A percentile compares a stretch with the other conserved stretches of the same genome.
Evolutionary conservation across 768 basidiomycete species (phyloP).

Genomic region (Phlegmacium glaucopus): DNA sequence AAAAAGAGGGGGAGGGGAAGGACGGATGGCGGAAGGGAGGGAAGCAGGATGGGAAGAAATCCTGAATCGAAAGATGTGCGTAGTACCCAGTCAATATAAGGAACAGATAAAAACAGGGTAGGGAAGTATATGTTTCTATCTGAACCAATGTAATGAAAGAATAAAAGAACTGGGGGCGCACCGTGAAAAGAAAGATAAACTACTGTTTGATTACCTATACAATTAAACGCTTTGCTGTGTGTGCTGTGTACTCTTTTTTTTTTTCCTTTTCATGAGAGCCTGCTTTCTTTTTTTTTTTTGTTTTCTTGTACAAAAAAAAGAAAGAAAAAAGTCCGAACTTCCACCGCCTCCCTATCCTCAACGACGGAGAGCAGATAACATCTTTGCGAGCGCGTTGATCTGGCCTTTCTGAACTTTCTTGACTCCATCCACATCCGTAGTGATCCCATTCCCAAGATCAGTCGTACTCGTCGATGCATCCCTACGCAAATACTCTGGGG

Average conservation of each 20-base stretch:
- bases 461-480: slow-evolving; percentile 78
- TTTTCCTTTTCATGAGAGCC: too few species aligned
- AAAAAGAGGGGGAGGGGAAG: slow-evolving; percentile 1
- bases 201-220: too few species aligned
- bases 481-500: slow-evolving; percentile 44
- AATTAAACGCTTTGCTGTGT: too few species aligned
- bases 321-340: not conserved
- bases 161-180: too few species aligned
- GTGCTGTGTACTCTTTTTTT: too few species aligned
- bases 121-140: too few species aligned
- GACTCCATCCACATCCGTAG: slow-evolving; percentile 41
- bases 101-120: too few species aligned
- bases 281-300: too few species aligned
- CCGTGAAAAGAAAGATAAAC: too few species aligned
- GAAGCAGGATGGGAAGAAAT: not conserved
- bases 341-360: slow-evolving; percentile 25
- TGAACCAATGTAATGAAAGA: too few species aligned
- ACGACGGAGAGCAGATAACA: slow-evolving; percentile 79
- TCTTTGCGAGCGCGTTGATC: slow-evolving; percentile 88
- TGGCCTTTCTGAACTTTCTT: slow-evolving; percentile 89
- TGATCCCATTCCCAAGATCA: slow-evolving; percentile 47
- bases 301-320: too few species aligned
- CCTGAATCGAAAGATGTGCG: not conserved
- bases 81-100: too few species aligned
- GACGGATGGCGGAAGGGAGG: slow-evolving; percentile 4